Conservation (phyloP, 345 rosid genomes). For the Eucalyptus pauciflora region DNA sequence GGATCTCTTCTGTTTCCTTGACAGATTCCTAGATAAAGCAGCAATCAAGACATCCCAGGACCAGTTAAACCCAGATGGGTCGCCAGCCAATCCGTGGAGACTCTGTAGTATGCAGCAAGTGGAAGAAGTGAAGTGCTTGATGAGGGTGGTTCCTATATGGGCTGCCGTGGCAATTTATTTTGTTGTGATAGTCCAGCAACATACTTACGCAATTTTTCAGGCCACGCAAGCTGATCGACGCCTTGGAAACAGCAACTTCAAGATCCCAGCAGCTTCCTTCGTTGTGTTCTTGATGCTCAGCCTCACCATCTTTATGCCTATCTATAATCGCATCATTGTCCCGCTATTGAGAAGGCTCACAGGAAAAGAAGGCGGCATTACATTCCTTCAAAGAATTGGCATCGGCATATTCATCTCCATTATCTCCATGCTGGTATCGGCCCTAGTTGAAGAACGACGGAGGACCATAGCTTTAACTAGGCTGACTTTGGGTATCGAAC, state of each 20-base stretch:
- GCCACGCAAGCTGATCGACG: slow-evolving; percentile 27
- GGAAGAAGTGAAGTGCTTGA: slow-evolving; percentile 39
- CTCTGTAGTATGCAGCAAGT: slow-evolving; percentile 48
- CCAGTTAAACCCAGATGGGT: slow-evolving; percentile 26
- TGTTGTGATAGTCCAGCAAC: slow-evolving; percentile 18
- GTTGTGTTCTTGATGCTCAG: slow-evolving; percentile 31
- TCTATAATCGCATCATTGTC: slow-evolving; percentile 26
- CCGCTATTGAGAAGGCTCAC: slow-evolving; percentile 19
- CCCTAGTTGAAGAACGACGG: slow-evolving; percentile 15
- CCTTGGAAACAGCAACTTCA: slow-evolving; percentile 16
- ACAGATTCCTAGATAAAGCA: slow-evolving; percentile 31
- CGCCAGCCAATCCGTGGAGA: slow-evolving; percentile 33
- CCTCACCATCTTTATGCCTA: slow-evolving; percentile 19
- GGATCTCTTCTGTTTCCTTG: neutral
- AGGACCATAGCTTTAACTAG: slow-evolving; percentile 22
- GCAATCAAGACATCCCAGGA: slow-evolving; percentile 20
- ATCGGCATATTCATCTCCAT: slow-evolving; percentile 11
- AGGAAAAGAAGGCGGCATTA: slow-evolving; percentile 33
- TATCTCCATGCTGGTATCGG: slow-evolving; percentile 21
- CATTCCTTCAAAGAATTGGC: slow-evolving; percentile 38
- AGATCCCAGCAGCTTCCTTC: slow-evolving; percentile 32
- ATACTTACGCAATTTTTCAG: slow-evolving; percentile 38
- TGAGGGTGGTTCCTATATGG: slow-evolving; percentile 39
- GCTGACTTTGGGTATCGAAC: slow-evolving; percentile 24
- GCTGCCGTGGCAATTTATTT: slow-evolving; percentile 11